Evolutionary conservation across 108 stramenopile species (phyloP), one percentile per base, ranked within the genome.

Genomic region (Asterionellopsis glacialis): DNA sequence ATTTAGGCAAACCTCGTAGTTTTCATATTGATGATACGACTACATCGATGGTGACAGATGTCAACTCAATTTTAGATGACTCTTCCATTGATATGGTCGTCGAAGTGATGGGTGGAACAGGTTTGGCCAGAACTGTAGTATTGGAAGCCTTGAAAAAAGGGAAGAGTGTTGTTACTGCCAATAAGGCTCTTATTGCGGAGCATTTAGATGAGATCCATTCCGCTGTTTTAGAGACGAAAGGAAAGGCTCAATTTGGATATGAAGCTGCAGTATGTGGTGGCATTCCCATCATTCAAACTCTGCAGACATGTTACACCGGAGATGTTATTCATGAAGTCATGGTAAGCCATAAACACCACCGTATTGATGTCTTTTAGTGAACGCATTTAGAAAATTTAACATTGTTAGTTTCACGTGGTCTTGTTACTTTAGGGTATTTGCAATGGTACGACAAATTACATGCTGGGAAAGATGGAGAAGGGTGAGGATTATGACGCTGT

Each of bases 401-500:
- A 9, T 5, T 2, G 2, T 33, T 33, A 11, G 40, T 40, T 48
- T 23, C 48, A 15, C 5, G 24, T 55, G 54, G 24, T 55, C 18
- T 61, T 61, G 40, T 61, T 2, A 28, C 49, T 22, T 52, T 41
- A 59, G 15, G 91, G 91, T 0, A 90, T 93, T 47, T 72, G 72
- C 63, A 93, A 93, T 56, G 91, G 91, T 2, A 90, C 91, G 1
- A 93, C 88, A 47, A 93, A 93, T 59, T 93, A 79, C 75, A 90
- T 93, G 78, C 64, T 93, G 40, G 72, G 77, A 18, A 88, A 83
- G 60, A 84, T 87, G 79, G 84, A 86, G 47, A 64, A 70, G 14
- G 80, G 72, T 14, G 76, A 60, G 0, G 85, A 82, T 51, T 87
- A 87, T 41, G 80, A 80, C 47, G 71, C 67, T 11, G 88, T 79